These are phyloP conservation scores for Austroboletus niveus DNA, from an alignment of 1,284 basidiomycete genomes.

Conservation along the genomic window DNA sequence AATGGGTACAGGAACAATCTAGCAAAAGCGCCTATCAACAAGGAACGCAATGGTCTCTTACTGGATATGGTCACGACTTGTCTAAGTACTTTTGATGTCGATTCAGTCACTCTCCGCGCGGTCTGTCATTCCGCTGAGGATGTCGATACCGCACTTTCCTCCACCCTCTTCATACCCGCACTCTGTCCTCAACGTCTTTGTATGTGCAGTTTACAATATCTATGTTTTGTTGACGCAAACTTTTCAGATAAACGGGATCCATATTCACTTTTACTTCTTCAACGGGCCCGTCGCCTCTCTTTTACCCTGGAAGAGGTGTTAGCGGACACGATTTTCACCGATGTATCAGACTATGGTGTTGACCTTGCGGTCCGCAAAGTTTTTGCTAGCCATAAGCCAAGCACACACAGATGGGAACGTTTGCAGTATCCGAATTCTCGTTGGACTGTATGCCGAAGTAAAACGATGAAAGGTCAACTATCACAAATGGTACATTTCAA, in stretches of 20 bases:
- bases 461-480: background rate
- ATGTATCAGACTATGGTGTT: conserved; percentile 18
- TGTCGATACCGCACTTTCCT: background rate
- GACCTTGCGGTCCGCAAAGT: conserved; percentile 31
- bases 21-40: background rate
- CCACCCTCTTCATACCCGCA: background rate
- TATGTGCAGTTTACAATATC: background rate
- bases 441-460: background rate
- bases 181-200: background rate
- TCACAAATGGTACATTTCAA: background rate
- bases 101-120: background rate
- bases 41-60: background rate
- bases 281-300: background rate
- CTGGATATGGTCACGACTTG: background rate
- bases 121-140: background rate
- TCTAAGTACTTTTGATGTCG: background rate
- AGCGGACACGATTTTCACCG: conserved; percentile 1
- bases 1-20: background rate
- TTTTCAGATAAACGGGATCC: background rate
- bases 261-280: background rate
- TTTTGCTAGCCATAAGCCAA: conserved; percentile 26
- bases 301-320: background rate
- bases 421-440: background rate
- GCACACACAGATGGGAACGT: background rate
- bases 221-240: background rate